Conservation (phyloP, 768 basidiomycete species). For the Pisolithus marmoratus region DNA sequence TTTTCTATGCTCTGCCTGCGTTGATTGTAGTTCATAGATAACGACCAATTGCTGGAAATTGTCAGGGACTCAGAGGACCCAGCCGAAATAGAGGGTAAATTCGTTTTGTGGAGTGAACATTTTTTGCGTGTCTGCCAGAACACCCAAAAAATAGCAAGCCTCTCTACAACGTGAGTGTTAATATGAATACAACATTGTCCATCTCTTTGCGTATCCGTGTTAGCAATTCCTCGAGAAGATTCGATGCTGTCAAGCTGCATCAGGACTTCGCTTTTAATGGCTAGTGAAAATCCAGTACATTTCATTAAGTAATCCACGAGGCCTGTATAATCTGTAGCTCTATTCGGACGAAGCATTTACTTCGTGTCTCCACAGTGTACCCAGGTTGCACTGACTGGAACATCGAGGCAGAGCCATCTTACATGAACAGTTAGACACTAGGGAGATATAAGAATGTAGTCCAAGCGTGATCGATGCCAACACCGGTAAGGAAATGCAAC, state of each 20-base stretch:
- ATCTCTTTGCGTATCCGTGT: neutral
- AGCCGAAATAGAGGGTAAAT: constrained; percentile 11
- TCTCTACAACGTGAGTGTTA: neutral
- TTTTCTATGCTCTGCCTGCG: neutral
- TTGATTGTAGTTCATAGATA: constrained; percentile 7
- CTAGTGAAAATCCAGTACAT: constrained; percentile 3
- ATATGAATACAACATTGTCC: neutral
- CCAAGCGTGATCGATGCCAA: neutral
- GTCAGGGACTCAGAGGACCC: constrained; percentile 16
- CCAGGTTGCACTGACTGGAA: too few relatives aligned
- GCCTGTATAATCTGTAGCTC: too few relatives aligned
- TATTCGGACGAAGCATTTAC: too few relatives aligned
- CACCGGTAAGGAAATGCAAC: neutral
- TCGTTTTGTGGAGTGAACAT: constrained; percentile 10
- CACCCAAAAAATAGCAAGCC: neutral
- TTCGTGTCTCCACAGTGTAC: too few relatives aligned
- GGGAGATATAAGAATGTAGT: neutral
- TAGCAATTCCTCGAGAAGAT: constrained; percentile 1
- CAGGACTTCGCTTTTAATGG: constrained; percentile 29
- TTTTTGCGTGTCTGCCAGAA: constrained; percentile 15
- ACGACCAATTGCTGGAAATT: constrained; percentile 5
- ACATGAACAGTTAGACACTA: too few relatives aligned
- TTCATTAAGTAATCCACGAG: too few relatives aligned
- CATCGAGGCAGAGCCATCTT: too few relatives aligned
- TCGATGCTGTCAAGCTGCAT: constrained; percentile 23